Conservation (phyloP, 306 rosid species). For the Lathyrus oleraceus region DNA sequence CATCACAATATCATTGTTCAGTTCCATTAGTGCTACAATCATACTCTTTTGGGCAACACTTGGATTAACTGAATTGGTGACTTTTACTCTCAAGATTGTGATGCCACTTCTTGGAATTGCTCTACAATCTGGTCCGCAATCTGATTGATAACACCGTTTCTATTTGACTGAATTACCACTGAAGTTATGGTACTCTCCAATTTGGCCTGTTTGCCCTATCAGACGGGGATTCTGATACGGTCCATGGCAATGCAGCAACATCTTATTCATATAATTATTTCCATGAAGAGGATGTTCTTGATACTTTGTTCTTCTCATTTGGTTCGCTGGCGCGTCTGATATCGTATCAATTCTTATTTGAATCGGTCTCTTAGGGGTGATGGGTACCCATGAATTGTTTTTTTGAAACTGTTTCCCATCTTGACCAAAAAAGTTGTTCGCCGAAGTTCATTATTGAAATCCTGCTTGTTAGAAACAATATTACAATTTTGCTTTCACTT, state of each 20-base stretch:
- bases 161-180: constrained; percentile 31
- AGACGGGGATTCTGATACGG: constrained; percentile 40
- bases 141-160: constrained; percentile 34
- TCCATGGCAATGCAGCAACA: constrained; percentile 32
- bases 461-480: too few relatives aligned
- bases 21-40: constrained; percentile 30
- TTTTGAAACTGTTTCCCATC: constrained; percentile 37
- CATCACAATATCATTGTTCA: constrained; percentile 39
- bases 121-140: too few relatives aligned
- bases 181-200: constrained; percentile 21
- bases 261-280: constrained; percentile 35
- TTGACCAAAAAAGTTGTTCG: constrained; percentile 36
- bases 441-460: too few relatives aligned
- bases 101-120: too few relatives aligned
- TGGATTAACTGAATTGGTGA: too few relatives aligned
- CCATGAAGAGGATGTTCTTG: constrained; percentile 30
- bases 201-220: constrained; percentile 30
- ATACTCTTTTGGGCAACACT: too few relatives aligned
- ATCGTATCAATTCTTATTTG: constrained; percentile 32
- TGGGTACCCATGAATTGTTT: constrained; percentile 49
- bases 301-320: constrained; percentile 36
- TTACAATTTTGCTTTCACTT: constrained; percentile 23
- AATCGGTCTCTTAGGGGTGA: constrained; percentile 52
- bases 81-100: too few relatives aligned
- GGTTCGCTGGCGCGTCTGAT: constrained; percentile 38